Conservation (phyloP, 2,329 filamentous ascomycete genomes). For the Aspergillus vadensis region DNA sequence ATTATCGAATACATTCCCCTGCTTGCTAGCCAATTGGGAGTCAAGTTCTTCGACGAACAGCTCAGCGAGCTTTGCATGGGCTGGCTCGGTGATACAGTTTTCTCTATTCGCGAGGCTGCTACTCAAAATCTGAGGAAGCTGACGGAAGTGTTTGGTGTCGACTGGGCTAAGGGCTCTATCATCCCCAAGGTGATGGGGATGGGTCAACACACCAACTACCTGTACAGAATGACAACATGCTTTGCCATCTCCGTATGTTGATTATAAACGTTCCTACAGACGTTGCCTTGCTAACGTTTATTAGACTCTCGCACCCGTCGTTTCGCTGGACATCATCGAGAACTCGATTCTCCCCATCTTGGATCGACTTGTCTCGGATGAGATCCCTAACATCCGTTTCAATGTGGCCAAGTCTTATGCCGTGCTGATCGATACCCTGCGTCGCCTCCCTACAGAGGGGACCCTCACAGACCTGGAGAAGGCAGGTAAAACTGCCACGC, state of each 20-base stretch:
- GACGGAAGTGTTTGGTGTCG: conserved; percentile 96
- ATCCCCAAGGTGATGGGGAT: conserved; percentile 98
- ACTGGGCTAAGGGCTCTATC: conserved; percentile 95
- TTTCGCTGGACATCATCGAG: conserved; percentile 90
- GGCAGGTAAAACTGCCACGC: conserved; percentile 57
- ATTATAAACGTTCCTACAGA: neutral
- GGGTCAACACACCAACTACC: conserved; percentile 97
- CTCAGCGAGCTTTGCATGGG: conserved; percentile 94
- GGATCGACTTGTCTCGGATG: conserved; percentile 87
- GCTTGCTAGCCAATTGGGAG: conserved; percentile 90
- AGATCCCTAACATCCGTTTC: conserved; percentile 98
- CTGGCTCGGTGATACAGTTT: conserved; percentile 97
- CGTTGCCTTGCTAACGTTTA: conserved; percentile 29
- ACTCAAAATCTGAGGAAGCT: conserved; percentile 98
- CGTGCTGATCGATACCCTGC: conserved; percentile 85
- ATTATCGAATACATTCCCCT: conserved; percentile 99
- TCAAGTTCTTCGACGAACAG: conserved; percentile 98
- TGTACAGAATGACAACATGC: conserved; percentile 99
- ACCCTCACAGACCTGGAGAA: conserved; percentile 86
- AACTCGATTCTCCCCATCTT: conserved; percentile 94
- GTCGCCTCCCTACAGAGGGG: conserved; percentile 83
- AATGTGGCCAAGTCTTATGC: conserved; percentile 98
- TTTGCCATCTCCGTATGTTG: conserved; percentile 91
- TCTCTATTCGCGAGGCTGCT: conserved; percentile 95
- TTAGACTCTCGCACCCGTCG: conserved; percentile 88